These are phyloP conservation scores for Talaromyces rugulosus DNA, from an alignment of 2,329 filamentous ascomycete species.

Conservation along the genomic window DNA sequence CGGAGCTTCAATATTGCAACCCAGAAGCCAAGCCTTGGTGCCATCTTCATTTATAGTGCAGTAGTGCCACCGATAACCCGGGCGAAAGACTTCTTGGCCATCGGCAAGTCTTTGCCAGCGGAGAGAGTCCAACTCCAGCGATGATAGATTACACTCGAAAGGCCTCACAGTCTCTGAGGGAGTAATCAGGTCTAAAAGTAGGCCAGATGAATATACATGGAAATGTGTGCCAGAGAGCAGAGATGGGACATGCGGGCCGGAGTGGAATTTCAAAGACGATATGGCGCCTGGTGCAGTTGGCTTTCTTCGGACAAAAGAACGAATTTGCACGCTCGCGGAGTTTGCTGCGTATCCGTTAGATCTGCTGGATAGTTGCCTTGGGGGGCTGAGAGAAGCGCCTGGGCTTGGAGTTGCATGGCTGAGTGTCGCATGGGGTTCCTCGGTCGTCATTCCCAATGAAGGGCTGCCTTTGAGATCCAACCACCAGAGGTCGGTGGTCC, in stretches of 20 bases:
- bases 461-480: slow-evolving; percentile 88
- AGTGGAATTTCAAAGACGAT: slow-evolving; percentile 84
- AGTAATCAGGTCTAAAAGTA: slow-evolving; percentile 88
- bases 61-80: slow-evolving; percentile 96
- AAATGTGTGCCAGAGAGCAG: slow-evolving; percentile 92
- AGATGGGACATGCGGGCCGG: slow-evolving; percentile 77
- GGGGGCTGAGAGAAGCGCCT: slow-evolving; percentile 32
- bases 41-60: slow-evolving; percentile 94
- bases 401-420: slow-evolving; percentile 34
- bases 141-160: slow-evolving; percentile 84
- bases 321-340: slow-evolving; percentile 58
- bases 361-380: slow-evolving; percentile 33
- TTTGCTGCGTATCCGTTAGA: slow-evolving; percentile 66
- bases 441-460: slow-evolving; percentile 69
- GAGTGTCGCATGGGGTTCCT: slow-evolving; percentile 36
- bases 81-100: slow-evolving; percentile 86
- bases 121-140: slow-evolving; percentile 78
- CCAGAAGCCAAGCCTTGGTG: slow-evolving; percentile 95
- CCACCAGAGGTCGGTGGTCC: slow-evolving; percentile 95
- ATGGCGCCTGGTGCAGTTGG: slow-evolving; percentile 76
- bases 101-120: slow-evolving; percentile 95
- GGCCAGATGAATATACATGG: slow-evolving; percentile 89
- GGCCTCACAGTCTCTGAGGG: slow-evolving; percentile 82
- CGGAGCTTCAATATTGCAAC: slow-evolving; percentile 68
- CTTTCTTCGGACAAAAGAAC: slow-evolving; percentile 47